Base-by-base conservation (phyloP, 2,329 filamentous ascomycete genomes). In the Ceratocystis huliohia region DNA sequence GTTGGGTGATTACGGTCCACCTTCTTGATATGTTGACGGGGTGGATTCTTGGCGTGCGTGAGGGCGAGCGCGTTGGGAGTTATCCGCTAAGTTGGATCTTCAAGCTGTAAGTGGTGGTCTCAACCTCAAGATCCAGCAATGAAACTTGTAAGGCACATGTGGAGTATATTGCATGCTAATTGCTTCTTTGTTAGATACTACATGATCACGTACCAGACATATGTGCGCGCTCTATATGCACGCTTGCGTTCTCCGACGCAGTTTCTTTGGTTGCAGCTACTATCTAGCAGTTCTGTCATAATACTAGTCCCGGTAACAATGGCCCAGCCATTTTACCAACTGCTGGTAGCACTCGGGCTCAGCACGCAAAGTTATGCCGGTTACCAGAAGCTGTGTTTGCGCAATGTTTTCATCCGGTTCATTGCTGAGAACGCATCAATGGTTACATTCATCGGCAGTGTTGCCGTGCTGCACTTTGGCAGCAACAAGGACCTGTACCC, bases 81-180 rank as follows among this genome's bases (percentile, higher is more conserved):
- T 88, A 88, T 71, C 85, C 85, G n/a, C 74, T 88, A 67, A 85
- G 84, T 70, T 88, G 84, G 82, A 82, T 87, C 53, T 88, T 88
- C 71, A 88, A 88, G 73, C 78, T 88, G 81, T 86, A 72, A 75
- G 82, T 75, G 25, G 10, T 41, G 20, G 28, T 44, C 41, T 13
- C 20, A 17, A n/a, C 44, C 41, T 4, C n/a, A 10, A 22, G n/a
- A 63, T 2, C 8, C 1, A 15, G 13, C 30, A 33, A 10, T 22
- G n/a, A 44, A 28, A 4, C 7, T 25, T 17, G 25, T 10, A 20
- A 10, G 48, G 15, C 17, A 41, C 37, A 41, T 15, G 10, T 15
- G 37, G 33, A n/a, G 13, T 37, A 5, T 20, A 13, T n/a, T 37
- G 28, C 3, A 30, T 37, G 17, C 56, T 37, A 37, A n/a, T 41